Base-by-base conservation (phyloP, 306 rosid genomes). In the Pyrus betulifolia region DNA sequence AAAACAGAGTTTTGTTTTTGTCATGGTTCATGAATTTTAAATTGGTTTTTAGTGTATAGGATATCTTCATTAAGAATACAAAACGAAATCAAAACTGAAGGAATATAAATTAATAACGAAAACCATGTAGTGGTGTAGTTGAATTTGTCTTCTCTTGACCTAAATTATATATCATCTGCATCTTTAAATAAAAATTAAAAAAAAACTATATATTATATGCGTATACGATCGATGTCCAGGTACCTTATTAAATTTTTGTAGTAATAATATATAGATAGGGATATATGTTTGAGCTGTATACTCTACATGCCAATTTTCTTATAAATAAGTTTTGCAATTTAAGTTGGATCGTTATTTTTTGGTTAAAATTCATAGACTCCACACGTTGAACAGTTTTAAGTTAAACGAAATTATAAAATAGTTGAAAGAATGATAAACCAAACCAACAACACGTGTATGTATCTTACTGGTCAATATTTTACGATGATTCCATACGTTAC, bases 241-340 rank as follows among this genome's bases (percentile, higher is more conserved):
- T 69, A 75, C 75, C 72, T 57, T 65, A 60, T 35, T 65, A 65
- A 31, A 35, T 19, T 10, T 14, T 13, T 46, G 14, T 46, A 5
- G 19, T 46, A 14, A 46, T 46, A 4, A 14, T 4, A 23, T 25
- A 23, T 22, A 4, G 23, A 22, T 59, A n/a, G 12, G 63, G 23
- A 12, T 23, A 1, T 23, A 2, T 59, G 7, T 59, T 10, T 7
- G 74, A 77, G 73, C 18, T 31, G 74, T 54, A 54, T 69, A 76
- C 64, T 61, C 77, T 72, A 77, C 86, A 72, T 85, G 82, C 83
- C 75, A 59, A 81, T 84, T 57, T 71, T n/a, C 27, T 69, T 74
- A 5, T 30, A 30, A 10, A 58, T 44, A 28, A 25, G n/a, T 1
- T 22, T 62, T 28, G 65, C 40, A 30, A 28, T 62, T 62, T 28